Conservation (phyloP, 441 rosid species). For the Erodium chrysanthum region DNA sequence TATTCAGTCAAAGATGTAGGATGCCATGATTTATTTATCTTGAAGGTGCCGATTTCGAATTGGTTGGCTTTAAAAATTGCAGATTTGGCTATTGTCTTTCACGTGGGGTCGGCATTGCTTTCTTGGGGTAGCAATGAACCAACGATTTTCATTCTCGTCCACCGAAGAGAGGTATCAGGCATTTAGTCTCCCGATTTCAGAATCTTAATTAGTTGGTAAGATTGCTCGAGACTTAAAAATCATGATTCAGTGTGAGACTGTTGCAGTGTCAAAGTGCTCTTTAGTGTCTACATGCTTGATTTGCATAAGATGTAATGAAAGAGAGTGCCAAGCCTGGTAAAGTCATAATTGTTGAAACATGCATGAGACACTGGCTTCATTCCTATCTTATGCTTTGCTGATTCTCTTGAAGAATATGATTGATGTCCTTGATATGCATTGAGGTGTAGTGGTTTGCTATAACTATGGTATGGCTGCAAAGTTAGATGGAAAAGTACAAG, state of each 20-base stretch:
- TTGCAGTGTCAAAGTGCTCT: constrained; percentile 33
- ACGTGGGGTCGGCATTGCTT: constrained; percentile 87
- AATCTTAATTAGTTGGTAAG: constrained; percentile 88
- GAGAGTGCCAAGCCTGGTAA: neutral
- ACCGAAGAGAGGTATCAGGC: constrained; percentile 89
- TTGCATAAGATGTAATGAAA: no score
- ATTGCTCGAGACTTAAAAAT: constrained; percentile 53
- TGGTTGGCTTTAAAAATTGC: constrained; percentile 98
- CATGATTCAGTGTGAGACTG: constrained; percentile 53
- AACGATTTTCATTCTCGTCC: constrained; percentile 58
- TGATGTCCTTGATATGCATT: constrained; percentile 16
- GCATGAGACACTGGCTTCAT: constrained; percentile 8
- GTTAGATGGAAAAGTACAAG: neutral
- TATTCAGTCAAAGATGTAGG: constrained; percentile 59
- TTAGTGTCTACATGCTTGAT: constrained; percentile 21
- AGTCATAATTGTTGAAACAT: neutral
- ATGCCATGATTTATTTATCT: constrained; percentile 67
- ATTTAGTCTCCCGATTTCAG: constrained; percentile 58
- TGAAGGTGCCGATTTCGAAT: constrained; percentile 81
- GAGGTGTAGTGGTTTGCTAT: constrained; percentile 4
- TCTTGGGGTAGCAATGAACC: constrained; percentile 97
- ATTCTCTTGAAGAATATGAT: constrained; percentile 22
- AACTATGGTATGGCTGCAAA: constrained; percentile 1
- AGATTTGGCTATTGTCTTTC: constrained; percentile 76
- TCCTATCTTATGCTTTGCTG: constrained; percentile 18